phyloP scores from a whole-genome alignment of 306 rosid genomes.

The apple (Malus domestica) region ASM211411v1 NC_041799.1:27729501-27730000 shows the following conservation, averaged over 20 bases:
- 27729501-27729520: slow-evolving; percentile 79
- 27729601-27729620: slow-evolving; percentile 9
- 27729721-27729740: slow-evolving; percentile 44
- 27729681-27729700: slow-evolving; percentile 51
- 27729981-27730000: slow-evolving; percentile 61
- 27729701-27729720: slow-evolving; percentile 48
- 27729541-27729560: slow-evolving; percentile 24
- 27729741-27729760: slow-evolving; percentile 51
- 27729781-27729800: slow-evolving; percentile 1
- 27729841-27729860: slow-evolving; percentile 12
- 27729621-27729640: neutral
- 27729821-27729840: neutral
- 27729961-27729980: slow-evolving; percentile 66
- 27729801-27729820: neutral
- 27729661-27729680: slow-evolving; percentile 92
- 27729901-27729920: slow-evolving; percentile 73
- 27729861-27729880: slow-evolving; percentile 64
- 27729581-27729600: slow-evolving; percentile 8
- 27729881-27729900: slow-evolving; percentile 33
- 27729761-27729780: slow-evolving; percentile 35
- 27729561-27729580: slow-evolving; percentile 10
- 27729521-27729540: slow-evolving; percentile 24
- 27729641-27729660: slow-evolving; percentile 57
- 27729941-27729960: slow-evolving; percentile 74
- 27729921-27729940: slow-evolving; percentile 63